Base-by-base conservation (phyloP, 2,329 filamentous ascomycete genomes). In the Dothistroma septosporum region DNA sequence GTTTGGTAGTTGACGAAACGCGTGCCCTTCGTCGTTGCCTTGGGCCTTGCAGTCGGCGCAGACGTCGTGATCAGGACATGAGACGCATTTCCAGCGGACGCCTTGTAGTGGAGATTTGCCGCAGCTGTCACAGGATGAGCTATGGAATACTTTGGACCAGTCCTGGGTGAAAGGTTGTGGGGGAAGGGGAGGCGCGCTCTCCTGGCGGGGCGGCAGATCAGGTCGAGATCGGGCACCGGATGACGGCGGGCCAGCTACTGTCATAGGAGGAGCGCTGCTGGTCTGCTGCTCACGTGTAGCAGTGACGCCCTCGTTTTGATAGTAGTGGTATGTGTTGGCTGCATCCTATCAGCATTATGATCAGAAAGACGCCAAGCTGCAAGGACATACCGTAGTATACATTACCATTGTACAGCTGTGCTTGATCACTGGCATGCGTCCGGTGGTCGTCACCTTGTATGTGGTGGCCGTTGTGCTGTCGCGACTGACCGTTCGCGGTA, bases 271-370 rank as follows among this genome's bases (percentile, higher is more conserved):
- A 21, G 57, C 57, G 37, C 50, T 55, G 57, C 41, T 59, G 24
- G 57, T 59, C 19, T 59, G 57, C 44, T 54, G 50, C 28, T 59
- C 57, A 12, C 57, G 50, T 10, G n/a, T 19, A 24, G 57, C 57
- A 16, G 21, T 28, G 21, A 31, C 44, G 11, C 37, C 50, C 22
- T 55, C 57, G 10, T 32, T 21, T n/a, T 55, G 41, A 21, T 59
- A 55, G 41, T 59, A 56, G 24, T 46, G 54, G 35, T 59, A 59
- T 28, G 57, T 59, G 35, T 59, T 59, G 21, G 57, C 57, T 59
- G 41, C 7, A 32, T 28, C 14, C 28, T 4, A 19, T 59, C 41
- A 55, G 50, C 22, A 41, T 19, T 6, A 10, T 8, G 11, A 32
- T 33, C 22, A n/a, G 6, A 14, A 12, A 37, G 28, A 24, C 19